A percentile compares a stretch with the other conserved stretches of the same genome.
These are phyloP conservation scores for Gaeumannomyces sp. DNA, from an alignment of 2,329 filamentous ascomycete genomes.

Conservation along the genomic window DNA sequence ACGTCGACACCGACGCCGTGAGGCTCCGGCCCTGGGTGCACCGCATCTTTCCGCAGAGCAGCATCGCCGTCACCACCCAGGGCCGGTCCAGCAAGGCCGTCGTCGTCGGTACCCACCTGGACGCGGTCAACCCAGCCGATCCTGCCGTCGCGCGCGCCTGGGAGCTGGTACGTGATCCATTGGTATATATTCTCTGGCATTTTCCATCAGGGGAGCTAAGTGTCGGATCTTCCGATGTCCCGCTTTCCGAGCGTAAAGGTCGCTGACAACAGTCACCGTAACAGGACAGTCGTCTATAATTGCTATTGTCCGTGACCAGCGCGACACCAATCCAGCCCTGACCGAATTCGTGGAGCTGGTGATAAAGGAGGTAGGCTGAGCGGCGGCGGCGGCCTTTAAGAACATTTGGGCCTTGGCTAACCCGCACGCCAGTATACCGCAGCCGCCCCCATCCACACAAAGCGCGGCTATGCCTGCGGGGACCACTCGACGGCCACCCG, in stretches of 20 bases:
- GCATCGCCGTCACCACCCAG: constrained; percentile 85
- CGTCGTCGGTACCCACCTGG: constrained; percentile 86
- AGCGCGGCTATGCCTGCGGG: constrained; percentile 54
- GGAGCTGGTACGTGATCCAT: too few relatives aligned
- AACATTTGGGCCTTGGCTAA: constrained; percentile 69
- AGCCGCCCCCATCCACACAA: constrained; percentile 24
- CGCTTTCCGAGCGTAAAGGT: background rate
- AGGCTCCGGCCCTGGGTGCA: constrained; percentile 61
- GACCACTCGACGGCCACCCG: constrained; percentile 62
- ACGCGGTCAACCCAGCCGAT: constrained; percentile 78
- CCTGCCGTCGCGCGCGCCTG: too few relatives aligned
- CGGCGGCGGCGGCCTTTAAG: constrained; percentile 3
- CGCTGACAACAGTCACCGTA: background rate
- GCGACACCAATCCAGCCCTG: constrained; percentile 85
- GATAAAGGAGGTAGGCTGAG: background rate
- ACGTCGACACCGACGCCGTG: constrained; percentile 60
- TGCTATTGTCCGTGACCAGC: constrained; percentile 60
- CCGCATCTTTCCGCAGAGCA: constrained; percentile 84
- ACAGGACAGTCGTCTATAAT: background rate
- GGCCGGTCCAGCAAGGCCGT: constrained; percentile 78
- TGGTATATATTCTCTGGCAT: too few relatives aligned
- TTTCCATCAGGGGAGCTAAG: background rate
- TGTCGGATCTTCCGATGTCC: background rate
- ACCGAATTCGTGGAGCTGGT: constrained; percentile 73
- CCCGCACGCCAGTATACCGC: constrained; percentile 49